A percentile compares a stretch with the other conserved stretches of the same genome.
phyloP scores from a whole-genome alignment of 192 early-diverging fungal genomes.

The Gigaspora rosea region DNA sequence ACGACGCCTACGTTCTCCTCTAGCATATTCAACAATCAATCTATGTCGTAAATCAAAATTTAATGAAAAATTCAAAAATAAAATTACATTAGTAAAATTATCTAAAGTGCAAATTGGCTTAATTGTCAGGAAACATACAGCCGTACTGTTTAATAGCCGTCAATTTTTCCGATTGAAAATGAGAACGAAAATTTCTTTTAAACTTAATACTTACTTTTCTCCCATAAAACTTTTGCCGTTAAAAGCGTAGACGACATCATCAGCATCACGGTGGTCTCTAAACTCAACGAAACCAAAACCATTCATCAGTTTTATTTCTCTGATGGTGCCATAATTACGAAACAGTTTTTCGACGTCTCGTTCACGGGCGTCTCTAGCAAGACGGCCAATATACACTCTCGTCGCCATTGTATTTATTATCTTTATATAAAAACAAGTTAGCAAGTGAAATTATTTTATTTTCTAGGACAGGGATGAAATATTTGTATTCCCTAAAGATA shows the following conservation, averaged over 20 bases:
- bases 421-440: too few relatives aligned
- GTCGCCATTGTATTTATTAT: slow-evolving; percentile 38
- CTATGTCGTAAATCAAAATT: slow-evolving; percentile 38
- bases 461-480: too few relatives aligned
- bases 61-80: not conserved
- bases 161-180: too few relatives aligned
- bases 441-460: too few relatives aligned
- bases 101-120: too few relatives aligned
- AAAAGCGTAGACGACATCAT: slow-evolving; percentile 85
- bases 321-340: slow-evolving; percentile 78
- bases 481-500: too few relatives aligned
- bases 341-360: slow-evolving; percentile 83
- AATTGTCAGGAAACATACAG: too few relatives aligned
- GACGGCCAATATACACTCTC: slow-evolving; percentile 77
- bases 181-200: too few relatives aligned
- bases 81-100: not conserved
- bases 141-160: too few relatives aligned
- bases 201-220: slow-evolving; percentile 61
- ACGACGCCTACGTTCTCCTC: slow-evolving; percentile 58
- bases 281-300: slow-evolving; percentile 98
- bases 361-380: slow-evolving; percentile 81
- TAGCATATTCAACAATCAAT: slow-evolving; percentile 82
- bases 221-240: slow-evolving; percentile 82
- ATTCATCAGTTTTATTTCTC: slow-evolving; percentile 77
- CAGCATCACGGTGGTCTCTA: slow-evolving; percentile 80